Percentiles rank a stretch among this genome's conserved stretches.
These are phyloP conservation scores for Calonectria honghensis DNA, from an alignment of 2,329 filamentous ascomycete genomes.

Conservation along the genomic window DNA sequence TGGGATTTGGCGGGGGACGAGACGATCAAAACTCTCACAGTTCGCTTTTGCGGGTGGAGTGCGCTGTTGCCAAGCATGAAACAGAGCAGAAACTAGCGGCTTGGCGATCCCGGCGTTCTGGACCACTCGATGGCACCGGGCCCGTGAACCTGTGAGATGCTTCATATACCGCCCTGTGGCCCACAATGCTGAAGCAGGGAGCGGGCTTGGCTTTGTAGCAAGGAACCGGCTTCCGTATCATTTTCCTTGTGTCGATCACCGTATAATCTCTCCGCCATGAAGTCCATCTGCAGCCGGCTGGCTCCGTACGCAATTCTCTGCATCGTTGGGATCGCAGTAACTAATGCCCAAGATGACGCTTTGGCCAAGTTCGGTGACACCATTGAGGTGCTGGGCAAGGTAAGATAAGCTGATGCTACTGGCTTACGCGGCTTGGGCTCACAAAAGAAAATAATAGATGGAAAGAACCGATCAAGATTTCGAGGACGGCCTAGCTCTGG, in stretches of 20 bases:
- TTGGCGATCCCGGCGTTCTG: slow-evolving; percentile 22
- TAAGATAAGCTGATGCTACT: background rate
- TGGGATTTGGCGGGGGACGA: background rate
- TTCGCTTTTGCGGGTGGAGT: background rate
- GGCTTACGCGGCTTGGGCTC: too few relatives aligned
- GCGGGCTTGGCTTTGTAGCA: background rate
- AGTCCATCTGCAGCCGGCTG: background rate
- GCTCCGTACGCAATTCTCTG: background rate
- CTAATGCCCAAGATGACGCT: background rate
- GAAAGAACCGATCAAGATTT: slow-evolving; percentile 15
- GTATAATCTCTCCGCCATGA: background rate
- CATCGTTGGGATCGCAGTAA: background rate
- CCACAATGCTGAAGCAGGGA: background rate
- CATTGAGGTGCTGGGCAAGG: background rate
- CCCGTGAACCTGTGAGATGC: background rate
- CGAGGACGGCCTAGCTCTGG: background rate
- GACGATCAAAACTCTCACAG: slow-evolving; percentile 10
- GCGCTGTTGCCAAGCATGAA: slow-evolving; percentile 1
- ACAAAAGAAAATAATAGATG: background rate
- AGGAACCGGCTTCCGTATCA: background rate
- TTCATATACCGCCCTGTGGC: slow-evolving; percentile 5
- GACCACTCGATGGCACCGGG: background rate
- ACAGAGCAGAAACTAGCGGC: background rate
- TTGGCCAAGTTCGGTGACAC: slow-evolving; percentile 11
- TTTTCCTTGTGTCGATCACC: background rate